Evolutionary conservation across 2,329 filamentous ascomycete genomes (phyloP), one percentile per base, ranked within the genome.

Genomic region (Xylariaceae sp.): DNA sequence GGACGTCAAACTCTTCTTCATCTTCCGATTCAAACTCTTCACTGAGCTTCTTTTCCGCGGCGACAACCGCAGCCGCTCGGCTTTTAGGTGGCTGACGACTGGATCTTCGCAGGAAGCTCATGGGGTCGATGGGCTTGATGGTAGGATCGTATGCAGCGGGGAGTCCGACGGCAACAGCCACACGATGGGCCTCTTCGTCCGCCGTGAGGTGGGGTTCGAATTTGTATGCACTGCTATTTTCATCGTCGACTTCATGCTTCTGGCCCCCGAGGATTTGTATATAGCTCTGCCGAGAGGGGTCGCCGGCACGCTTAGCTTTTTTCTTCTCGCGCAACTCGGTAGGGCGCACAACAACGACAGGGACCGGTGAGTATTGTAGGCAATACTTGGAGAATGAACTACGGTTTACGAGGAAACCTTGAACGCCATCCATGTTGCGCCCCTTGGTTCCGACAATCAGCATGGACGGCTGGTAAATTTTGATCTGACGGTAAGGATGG

Each of bases 301-400:
- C 89, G 51, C 87, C 84, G 49, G 84, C 80, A 32, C 91, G 85
- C 75, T 96, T 96, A 56, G 81, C 80, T 72, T 94, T 95, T 74
- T 95, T 95, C 73, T 94, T 94, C 67, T 89, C 83, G 26, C 91
- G 86, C 73, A 95, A 95, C 58, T 88, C 87, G 34, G 87, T 88
- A 37, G 91, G 91, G 3, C 91, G 83, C 7, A 96, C 91, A 34
- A 96, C 91, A 32, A 96, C 91, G 6, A 96, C 91, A 1, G 91
- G 91, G 1, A 96, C 89, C 0, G 91, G 91, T 1, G 89, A 95
- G 69, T 95, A 91, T 68, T 96, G 91, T 9, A 96, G 79, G 66
- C 91, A 96, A 72, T 96, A 96, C 68, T 96, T 96, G 30, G 89
- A 95, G 44, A 96, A 91, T 0, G 88, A 94, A 60, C 90, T 94